phyloP scores from a whole-genome alignment of 164 flowering plant genomes.

The Macadamia tetraphylla region DNA sequence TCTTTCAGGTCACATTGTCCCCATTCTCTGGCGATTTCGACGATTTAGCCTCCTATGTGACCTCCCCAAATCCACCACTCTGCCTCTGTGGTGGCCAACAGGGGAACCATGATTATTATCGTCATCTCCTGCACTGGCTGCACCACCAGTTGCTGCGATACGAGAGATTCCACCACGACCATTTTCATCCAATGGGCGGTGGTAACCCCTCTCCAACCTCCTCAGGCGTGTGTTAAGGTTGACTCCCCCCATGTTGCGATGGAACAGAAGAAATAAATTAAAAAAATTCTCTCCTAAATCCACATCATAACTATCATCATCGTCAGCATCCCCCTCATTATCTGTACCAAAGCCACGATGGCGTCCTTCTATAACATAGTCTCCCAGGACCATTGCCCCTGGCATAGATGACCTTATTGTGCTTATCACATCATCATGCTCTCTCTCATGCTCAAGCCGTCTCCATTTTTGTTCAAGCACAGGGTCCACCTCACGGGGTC shows the following conservation, averaged over 20 bases:
- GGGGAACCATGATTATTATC: not conserved
- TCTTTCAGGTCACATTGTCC: slow-evolving; percentile 8
- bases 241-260: slow-evolving; percentile 40
- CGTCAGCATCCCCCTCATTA: slow-evolving; percentile 14
- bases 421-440: slow-evolving; percentile 36
- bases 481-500: slow-evolving; percentile 45
- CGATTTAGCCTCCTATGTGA: slow-evolving; percentile 23
- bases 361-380: slow-evolving; percentile 39
- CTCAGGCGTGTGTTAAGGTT: slow-evolving; percentile 34
- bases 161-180: slow-evolving; percentile 7
- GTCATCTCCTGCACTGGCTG: slow-evolving; percentile 7
- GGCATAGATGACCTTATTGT: slow-evolving; percentile 42
- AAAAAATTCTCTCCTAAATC: slow-evolving; percentile 37
- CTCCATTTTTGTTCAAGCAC: slow-evolving; percentile 41
- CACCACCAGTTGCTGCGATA: not conserved
- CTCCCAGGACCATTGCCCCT: slow-evolving; percentile 47
- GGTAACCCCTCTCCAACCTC: slow-evolving; percentile 28
- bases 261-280: slow-evolving; percentile 51
- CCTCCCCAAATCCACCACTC: slow-evolving; percentile 18
- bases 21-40: slow-evolving; percentile 15
- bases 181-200: slow-evolving; percentile 13
- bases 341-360: not conserved
- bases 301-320: slow-evolving; percentile 25
- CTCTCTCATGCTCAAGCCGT: slow-evolving; percentile 41
- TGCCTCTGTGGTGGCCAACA: not conserved